Evolutionary conservation across 495 filamentous ascomycete species (phyloP).

Genomic region (Trichoderma asperelloides): DNA sequence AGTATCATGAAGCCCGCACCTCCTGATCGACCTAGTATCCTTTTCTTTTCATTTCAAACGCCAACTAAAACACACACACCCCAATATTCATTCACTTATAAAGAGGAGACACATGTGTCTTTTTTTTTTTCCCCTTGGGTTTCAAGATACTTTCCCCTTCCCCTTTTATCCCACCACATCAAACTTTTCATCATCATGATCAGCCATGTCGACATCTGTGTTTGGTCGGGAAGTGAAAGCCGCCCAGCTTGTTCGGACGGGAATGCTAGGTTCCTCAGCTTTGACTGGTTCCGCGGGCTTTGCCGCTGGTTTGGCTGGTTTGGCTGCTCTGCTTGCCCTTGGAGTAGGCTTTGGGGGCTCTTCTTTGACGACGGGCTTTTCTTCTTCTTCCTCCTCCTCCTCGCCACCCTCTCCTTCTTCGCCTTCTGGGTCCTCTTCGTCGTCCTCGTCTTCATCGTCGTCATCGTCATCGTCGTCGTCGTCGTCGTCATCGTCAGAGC

Average conservation of each 20-base stretch:
- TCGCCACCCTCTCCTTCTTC: slow-evolving; percentile 18
- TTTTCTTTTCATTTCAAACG: too few species aligned
- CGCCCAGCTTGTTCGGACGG: background rate
- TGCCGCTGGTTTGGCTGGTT: background rate
- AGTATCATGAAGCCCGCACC: too few species aligned
- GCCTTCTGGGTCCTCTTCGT: slow-evolving; percentile 26
- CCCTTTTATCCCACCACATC: background rate
- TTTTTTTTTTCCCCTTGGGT: background rate
- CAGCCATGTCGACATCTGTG: background rate
- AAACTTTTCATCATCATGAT: background rate
- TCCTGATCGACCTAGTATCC: too few species aligned
- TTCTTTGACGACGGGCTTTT: background rate
- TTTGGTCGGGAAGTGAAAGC: background rate
- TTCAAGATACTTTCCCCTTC: background rate
- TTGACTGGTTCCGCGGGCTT: background rate
- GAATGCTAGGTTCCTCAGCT: background rate
- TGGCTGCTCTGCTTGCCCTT: background rate
- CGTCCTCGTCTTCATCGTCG: slow-evolving; percentile 40
- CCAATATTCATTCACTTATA: too few species aligned
- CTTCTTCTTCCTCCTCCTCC: slow-evolving; percentile 19
- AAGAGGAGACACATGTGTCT: too few species aligned
- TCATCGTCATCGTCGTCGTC: slow-evolving; percentile 42
- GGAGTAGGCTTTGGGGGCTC: background rate
- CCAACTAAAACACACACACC: too few species aligned
- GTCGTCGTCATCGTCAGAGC: slow-evolving; percentile 43